Evolutionary conservation across 495 filamentous ascomycete genomes (phyloP).

Genomic region (Choiromyces venosus): DNA sequence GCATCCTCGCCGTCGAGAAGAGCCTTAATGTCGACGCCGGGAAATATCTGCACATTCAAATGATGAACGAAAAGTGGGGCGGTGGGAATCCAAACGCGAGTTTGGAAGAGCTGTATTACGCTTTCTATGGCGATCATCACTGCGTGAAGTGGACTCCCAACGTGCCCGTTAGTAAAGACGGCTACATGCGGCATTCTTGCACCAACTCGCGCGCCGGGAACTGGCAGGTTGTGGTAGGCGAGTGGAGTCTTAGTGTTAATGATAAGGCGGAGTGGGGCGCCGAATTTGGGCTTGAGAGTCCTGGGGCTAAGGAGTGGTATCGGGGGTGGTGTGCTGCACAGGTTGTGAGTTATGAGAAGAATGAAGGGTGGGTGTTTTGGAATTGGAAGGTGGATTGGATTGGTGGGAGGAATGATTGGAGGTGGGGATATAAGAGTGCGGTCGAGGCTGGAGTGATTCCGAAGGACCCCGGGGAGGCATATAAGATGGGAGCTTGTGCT

Average conservation of each 20-base stretch:
- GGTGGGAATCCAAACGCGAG: conserved; percentile 49
- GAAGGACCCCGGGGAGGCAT: conserved; percentile 30
- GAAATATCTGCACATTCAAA: conserved; percentile 52
- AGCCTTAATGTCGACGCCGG: conserved; percentile 42
- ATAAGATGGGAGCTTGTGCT: conserved; percentile 28
- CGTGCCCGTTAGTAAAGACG: conserved; percentile 6
- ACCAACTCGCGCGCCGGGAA: conserved; percentile 26
- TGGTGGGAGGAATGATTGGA: conserved; percentile 39
- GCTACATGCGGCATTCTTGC: conserved; percentile 29
- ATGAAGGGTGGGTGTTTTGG: conserved; percentile 39
- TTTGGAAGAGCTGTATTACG: conserved; percentile 44
- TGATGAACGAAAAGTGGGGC: conserved; percentile 54
- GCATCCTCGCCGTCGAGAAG: conserved; percentile 50
- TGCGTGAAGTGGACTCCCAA: conserved; percentile 25
- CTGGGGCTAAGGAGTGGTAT: conserved; percentile 49
- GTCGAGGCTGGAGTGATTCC: conserved; percentile 30
- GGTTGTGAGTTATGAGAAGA: conserved; percentile 47
- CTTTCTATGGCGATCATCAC: conserved; percentile 53
- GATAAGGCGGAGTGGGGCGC: conserved; percentile 44
- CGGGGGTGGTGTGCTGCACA: conserved; percentile 58
- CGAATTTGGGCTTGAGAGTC: conserved; percentile 46
- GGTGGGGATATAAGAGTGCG: conserved; percentile 34
- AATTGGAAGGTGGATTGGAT: conserved; percentile 36
- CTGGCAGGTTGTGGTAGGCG: conserved; percentile 36
- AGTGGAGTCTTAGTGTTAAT: conserved; percentile 42